Base-by-base conservation (phyloP, 495 filamentous ascomycete species). In the Bathelium albidoporum region DNA sequence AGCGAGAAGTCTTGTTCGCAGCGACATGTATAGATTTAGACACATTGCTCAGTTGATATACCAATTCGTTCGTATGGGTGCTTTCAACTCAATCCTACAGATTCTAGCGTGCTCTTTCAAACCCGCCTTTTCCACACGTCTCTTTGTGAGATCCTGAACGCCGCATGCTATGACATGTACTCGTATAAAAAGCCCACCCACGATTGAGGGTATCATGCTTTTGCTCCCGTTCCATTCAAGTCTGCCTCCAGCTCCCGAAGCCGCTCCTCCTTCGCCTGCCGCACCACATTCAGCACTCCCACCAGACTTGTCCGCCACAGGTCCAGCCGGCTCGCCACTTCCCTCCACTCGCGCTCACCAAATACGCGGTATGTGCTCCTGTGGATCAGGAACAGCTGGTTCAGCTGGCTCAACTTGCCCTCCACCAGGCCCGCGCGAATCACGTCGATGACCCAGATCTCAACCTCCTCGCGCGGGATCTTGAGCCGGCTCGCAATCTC, bases 401-500 rank as follows among this genome's bases (percentile, higher is more conserved):
- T 89, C 69, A 90, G 82, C 78, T 99, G 94, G 26, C 86, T 89
- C 59, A 99, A 82, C 75, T 94, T 92, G 65, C 94, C 94, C 78
- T 98, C 94, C 59, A 97, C 88, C 22, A 98, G 85, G 36, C 89
- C 89, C 44, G 91, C 90, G 44, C 95, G 89, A 75, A 98, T 96
- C 59, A 93, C 90, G 75, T 98, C 95, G 67, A 98, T 98, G 59
- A 96, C 88, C 94, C 94, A 98, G 82, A 91, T 87, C 81, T 98
- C 94, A 11, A 96, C 90, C 53, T 97, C 90, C 62, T 88, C 85
- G 31, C 73, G 66, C 20, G 89, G 84, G 44, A 98, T 85, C 73
- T 92, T 87, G 39, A 98, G 83, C 4, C 90, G 85, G 63, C 87
- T 84, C 45, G 88, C 82, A 69, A 98, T 96, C 63, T 82, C 81